phyloP scores from a whole-genome alignment of 1,284 basidiomycete species.

The Boletus albobrunnescens region DNA sequence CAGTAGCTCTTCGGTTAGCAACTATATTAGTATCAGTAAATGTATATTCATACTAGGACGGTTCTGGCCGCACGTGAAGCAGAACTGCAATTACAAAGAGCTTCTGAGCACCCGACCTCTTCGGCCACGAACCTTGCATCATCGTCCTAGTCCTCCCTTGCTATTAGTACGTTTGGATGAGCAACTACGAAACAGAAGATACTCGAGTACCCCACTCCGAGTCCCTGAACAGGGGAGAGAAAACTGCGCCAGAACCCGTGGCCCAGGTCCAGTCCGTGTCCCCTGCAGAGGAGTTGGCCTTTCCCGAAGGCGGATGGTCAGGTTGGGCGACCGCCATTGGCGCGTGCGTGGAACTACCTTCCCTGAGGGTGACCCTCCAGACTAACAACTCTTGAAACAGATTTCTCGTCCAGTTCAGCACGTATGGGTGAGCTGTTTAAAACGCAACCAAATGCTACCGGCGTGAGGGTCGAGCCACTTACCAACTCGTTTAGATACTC shows the following conservation, averaged over 20 bases:
- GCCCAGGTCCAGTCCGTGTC: background rate
- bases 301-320: slow-evolving; percentile 27
- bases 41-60: too few species aligned
- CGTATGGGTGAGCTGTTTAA: slow-evolving; percentile 33
- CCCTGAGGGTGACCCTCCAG: too few species aligned
- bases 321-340: slow-evolving; percentile 32
- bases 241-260: background rate
- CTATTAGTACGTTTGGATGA: background rate
- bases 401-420: slow-evolving; percentile 36
- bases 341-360: slow-evolving; percentile 19
- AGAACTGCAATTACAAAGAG: too few species aligned
- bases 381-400: slow-evolving; percentile 6
- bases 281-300: background rate
- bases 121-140: too few species aligned
- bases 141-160: background rate
- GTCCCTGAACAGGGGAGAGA: background rate
- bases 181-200: background rate
- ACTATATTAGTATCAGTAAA: too few species aligned
- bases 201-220: background rate
- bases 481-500: slow-evolving; percentile 29
- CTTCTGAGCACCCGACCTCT: background rate
- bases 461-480: background rate
- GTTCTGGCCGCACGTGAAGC: too few species aligned
- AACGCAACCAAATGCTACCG: background rate
- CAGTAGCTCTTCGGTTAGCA: background rate